Evolutionary conservation across 441 rosid species (phyloP).

Genomic region (Kokia cookei): DNA sequence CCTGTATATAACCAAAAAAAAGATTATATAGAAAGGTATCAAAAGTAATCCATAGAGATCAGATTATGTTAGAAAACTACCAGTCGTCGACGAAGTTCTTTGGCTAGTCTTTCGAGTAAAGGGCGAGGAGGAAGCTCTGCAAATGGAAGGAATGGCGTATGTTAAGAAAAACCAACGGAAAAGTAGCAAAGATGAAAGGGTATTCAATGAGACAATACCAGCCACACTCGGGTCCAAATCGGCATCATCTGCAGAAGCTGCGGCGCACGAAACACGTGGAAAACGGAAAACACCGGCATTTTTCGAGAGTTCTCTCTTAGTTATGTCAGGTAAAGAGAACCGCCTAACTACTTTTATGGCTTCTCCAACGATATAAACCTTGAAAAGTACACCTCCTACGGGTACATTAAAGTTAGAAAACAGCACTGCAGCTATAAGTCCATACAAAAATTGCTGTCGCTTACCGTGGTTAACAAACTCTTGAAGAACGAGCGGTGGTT

Average conservation of each 20-base stretch:
- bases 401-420: constrained; percentile 5
- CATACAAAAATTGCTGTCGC: not conserved
- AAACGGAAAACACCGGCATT: constrained; percentile 65
- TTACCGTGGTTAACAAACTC: constrained; percentile 73
- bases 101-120: constrained; percentile 74
- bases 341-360: constrained; percentile 58
- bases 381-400: constrained; percentile 70
- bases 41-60: not conserved
- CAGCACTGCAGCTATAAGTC: not conserved
- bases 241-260: constrained; percentile 86
- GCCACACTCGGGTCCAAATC: constrained; percentile 81
- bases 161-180: constrained; percentile 3
- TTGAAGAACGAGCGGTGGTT: constrained; percentile 61
- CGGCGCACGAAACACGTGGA: constrained; percentile 89
- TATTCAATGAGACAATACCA: constrained; percentile 28
- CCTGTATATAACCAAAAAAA: constrained; percentile 23
- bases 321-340: constrained; percentile 57
- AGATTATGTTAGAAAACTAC: constrained; percentile 20
- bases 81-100: constrained; percentile 65
- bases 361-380: constrained; percentile 63
- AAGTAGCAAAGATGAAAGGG: not conserved
- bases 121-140: constrained; percentile 90
- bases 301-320: constrained; percentile 43
- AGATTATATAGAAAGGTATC: not conserved
- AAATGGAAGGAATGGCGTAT: constrained; percentile 3